phyloP scores from a whole-genome alignment of 2,329 filamentous ascomycete species.

The Cercospora berteroae region DNA sequence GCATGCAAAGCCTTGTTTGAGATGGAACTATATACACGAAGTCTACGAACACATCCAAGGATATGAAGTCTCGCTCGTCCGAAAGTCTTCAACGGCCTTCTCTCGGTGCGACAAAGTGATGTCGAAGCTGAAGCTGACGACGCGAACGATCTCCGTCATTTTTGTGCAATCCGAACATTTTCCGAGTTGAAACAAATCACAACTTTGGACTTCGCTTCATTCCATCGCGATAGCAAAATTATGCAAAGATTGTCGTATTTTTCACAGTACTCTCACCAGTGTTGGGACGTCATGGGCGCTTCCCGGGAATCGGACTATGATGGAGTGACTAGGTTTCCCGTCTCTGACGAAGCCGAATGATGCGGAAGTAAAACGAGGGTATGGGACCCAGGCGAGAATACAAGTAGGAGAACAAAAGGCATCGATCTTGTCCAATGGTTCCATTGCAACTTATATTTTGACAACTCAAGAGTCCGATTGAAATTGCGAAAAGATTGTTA shows the following conservation, averaged over 20 bases:
- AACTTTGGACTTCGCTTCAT: conserved; percentile 7
- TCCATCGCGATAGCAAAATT: neutral
- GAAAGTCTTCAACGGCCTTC: neutral
- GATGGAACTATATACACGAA: neutral
- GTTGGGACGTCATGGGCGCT: neutral
- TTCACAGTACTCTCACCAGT: neutral
- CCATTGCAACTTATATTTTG: neutral
- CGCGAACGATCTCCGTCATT: conserved; percentile 2
- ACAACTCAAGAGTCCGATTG: too few species aligned
- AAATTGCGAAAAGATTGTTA: too few species aligned
- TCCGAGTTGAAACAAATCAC: neutral
- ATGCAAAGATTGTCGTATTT: neutral
- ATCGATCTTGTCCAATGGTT: neutral
- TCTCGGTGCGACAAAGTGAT: conserved; percentile 6
- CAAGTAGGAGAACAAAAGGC: neutral
- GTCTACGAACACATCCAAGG: neutral
- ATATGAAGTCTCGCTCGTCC: neutral
- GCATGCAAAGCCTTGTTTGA: neutral
- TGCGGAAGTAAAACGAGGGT: neutral
- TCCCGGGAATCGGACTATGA: neutral
- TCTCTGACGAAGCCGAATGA: neutral
- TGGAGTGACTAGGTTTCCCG: neutral
- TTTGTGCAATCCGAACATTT: neutral
- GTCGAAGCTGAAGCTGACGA: neutral
- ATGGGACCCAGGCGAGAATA: neutral